Base-by-base conservation (phyloP, 1,284 basidiomycete genomes). In the Cryptococcus sp. region DNA sequence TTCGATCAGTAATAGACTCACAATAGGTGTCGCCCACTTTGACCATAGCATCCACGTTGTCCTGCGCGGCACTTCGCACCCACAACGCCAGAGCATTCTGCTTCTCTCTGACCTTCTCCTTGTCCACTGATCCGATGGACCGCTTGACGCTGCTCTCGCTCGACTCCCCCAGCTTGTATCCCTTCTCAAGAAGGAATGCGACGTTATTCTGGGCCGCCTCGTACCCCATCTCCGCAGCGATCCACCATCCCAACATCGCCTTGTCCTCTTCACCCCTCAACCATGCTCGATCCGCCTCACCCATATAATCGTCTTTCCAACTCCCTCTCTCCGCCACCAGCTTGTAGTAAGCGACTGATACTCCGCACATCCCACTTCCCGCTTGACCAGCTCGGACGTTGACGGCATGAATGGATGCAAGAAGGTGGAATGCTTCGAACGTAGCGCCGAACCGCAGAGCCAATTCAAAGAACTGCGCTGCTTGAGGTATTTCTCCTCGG, bases 1-100 rank as follows among this genome's bases (percentile, higher is more conserved):
- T 25, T 4, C 19, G 47, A 10, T 22, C 47, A 17, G 25, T 16
- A 4, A 25, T 42, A 11, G 41, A 19, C 76, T 70, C 60, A 78
- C 93, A 97, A 78, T 95, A 94, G 75, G 97, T 94, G 75, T 98
- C 94, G 50, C 89, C 92, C 2, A 96, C 92, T 82, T 97, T 98
- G 68, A 98, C 92, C 61, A 98, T 83, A 3, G 96, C 91, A 72
- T 99, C 94, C 25, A 96, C 85, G 69, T 98, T 96, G 57, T 89
- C 87, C 75, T 99, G 96, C 1, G 86, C 88, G 10, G 95, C 94
- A 1, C 92, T 93, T 8, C 95, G 87, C 35, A 88, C 91, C 94
- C 95, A 99, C 71, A 95, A 90, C 0, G 88, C 89, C 52, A 99
- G 80, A 0, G 91, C 91, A 8, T 93, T 81, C 54, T 68, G 66